phyloP scores from a whole-genome alignment of 805 yeast genomes.

The Nematodospora valgi region DNA sequence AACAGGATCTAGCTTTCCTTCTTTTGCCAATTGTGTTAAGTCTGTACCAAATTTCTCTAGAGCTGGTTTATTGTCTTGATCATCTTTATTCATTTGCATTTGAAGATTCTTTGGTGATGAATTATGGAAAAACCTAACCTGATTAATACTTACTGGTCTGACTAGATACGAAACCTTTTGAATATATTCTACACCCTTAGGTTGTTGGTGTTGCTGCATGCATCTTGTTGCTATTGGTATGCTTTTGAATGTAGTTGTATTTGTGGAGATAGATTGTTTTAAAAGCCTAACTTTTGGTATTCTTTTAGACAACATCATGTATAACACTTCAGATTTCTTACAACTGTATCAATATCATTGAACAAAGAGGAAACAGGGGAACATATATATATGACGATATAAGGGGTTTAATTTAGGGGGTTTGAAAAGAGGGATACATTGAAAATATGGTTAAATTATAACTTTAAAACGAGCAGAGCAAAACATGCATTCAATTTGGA shows the following conservation, averaged over 20 bases:
- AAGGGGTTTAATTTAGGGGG: too few species aligned
- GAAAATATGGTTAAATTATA: too few species aligned
- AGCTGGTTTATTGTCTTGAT: constrained; percentile 60
- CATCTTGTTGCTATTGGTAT: constrained; percentile 3
- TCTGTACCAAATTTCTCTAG: constrained; percentile 83
- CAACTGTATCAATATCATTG: too few species aligned
- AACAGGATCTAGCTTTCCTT: constrained; percentile 93
- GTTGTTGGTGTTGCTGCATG: neutral
- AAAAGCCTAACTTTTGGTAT: constrained; percentile 1
- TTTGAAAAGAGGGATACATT: too few species aligned
- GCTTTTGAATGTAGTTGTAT: neutral
- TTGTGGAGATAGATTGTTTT: constrained; percentile 1
- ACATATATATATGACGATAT: too few species aligned
- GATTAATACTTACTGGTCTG: too few species aligned
- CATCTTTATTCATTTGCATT: constrained; percentile 43
- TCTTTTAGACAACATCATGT: constrained; percentile 4
- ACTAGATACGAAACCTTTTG: too few species aligned
- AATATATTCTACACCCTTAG: too few species aligned
- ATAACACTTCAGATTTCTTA: too few species aligned
- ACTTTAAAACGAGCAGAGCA: too few species aligned
- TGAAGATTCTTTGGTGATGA: constrained; percentile 20
- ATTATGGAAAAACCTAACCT: constrained; percentile 19
- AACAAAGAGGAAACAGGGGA: too few species aligned
- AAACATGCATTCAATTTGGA: too few species aligned
- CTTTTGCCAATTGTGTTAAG: constrained; percentile 78